Evolutionary conservation across 2,329 filamentous ascomycete species (phyloP), one percentile per base, ranked within the genome.

Genomic region (Davidsoniella australis): DNA sequence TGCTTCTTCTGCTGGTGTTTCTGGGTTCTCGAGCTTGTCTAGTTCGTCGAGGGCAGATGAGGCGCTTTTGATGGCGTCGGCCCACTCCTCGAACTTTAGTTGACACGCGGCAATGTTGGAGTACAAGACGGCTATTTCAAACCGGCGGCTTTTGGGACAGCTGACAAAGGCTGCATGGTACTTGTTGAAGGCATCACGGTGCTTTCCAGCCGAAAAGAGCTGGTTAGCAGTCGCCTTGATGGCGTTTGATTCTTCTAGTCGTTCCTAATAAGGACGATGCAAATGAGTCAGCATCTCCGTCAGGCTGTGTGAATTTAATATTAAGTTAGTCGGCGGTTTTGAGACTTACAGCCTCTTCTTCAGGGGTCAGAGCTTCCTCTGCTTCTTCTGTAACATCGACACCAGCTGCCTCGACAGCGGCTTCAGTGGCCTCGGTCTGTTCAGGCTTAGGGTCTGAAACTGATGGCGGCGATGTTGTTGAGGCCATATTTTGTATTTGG

Each of bases 61-160:
- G 1, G 88, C 87, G 8, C 76, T 72, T 45, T 80, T 79, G 41
- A 87, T 73, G 8, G 86, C 85, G 26, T 85, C 78, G 56, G 88
- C 86, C 85, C 87, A 95, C 54, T 89, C 80, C 53, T 79, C 71
- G 2, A 93, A 69, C 61, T 93, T 93, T 49, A 96, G 63, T 58
- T 94, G 78, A 60, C 87, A 94, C 8, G 88, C 89, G 1, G 89
- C 76, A 56, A 95, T 81, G 66, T 96, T 96, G 61, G 83, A 87
- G 52, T 81, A 78, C 5, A 96, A 70, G 8, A 96, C 85, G 23
- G 88, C 86, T 54, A 89, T 71, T 57, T 94, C 86, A 65, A 85
- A 94, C 61, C 89, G 79, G 23, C 94, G 75, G 61, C 94, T 93
- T 55, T 77, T 80, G 2, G 89, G 89, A 58, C 85, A 88, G 6